Percentiles rank a stretch among this genome's conserved stretches.
These are phyloP conservation scores for Dioszegia hungarica DNA, from an alignment of 768 basidiomycete species.

Conservation along the genomic window DNA sequence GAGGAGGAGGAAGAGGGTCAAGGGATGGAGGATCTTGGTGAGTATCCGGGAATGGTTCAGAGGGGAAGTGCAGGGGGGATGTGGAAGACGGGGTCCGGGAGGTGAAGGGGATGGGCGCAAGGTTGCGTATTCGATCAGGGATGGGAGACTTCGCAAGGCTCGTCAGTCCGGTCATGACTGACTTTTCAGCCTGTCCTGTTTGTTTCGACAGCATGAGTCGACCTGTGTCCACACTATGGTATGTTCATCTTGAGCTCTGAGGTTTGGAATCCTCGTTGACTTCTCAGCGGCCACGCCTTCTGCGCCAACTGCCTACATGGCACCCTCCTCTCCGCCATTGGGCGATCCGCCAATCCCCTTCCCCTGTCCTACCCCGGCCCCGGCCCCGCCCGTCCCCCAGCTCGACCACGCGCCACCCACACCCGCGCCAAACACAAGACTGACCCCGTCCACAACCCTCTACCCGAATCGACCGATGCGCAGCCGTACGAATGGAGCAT, in stretches of 20 bases:
- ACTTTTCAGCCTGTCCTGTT: constrained; percentile 30
- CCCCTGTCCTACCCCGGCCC: constrained; percentile 8
- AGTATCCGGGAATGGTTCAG: too few species aligned
- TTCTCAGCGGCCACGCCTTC: constrained; percentile 34
- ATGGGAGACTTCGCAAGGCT: too few species aligned
- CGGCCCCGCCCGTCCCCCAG: not conserved
- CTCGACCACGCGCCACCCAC: not conserved
- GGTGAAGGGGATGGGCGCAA: too few species aligned
- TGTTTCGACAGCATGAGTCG: constrained; percentile 27
- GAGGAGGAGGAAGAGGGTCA: constrained; percentile 2
- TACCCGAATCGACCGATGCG: not conserved
- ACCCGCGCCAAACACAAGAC: not conserved
- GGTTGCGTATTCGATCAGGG: too few species aligned
- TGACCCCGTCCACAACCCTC: not conserved
- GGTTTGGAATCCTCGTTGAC: not conserved
- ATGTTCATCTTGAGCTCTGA: not conserved
- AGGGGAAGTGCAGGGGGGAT: too few species aligned
- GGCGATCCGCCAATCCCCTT: constrained; percentile 25
- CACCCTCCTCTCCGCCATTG: constrained; percentile 30
- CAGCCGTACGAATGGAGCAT: constrained; percentile 5
- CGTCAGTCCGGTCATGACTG: not conserved
- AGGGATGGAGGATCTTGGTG: constrained; percentile 1
- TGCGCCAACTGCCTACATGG: constrained; percentile 34
- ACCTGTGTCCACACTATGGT: constrained; percentile 38
- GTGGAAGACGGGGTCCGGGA: too few species aligned